These are phyloP conservation scores for Bryoerythrophyllum caledonicum DNA, from an alignment of 225 moss, liverwort and hornwort species.

Conservation along the genomic window DNA sequence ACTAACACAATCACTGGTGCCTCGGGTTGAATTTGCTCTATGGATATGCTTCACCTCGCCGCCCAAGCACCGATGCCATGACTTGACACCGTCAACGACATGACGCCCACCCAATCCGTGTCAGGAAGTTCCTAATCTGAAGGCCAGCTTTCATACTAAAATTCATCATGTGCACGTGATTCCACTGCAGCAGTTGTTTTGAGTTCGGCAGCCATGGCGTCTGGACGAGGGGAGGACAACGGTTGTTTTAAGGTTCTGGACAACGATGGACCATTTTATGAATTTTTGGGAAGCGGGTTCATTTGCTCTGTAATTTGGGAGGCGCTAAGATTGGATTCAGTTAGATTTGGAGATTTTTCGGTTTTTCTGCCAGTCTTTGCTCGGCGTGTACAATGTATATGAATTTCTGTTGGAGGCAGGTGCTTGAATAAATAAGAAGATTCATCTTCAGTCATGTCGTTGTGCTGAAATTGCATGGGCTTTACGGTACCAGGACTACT, in stretches of 20 bases:
- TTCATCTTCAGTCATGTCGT: neutral
- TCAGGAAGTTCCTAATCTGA: neutral
- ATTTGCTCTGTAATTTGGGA: neutral
- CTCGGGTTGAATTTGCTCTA: too few species aligned
- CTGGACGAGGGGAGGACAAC: slow-evolving; percentile 13
- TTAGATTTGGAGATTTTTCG: neutral
- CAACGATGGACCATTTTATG: neutral
- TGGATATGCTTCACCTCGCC: too few species aligned
- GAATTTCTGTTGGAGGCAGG: neutral
- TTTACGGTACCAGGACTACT: neutral
- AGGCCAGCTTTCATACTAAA: neutral
- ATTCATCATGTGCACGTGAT: slow-evolving; percentile 3
- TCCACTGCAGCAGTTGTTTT: neutral
- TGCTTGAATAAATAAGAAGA: slow-evolving; percentile 6
- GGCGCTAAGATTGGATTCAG: neutral
- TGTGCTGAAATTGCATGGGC: slow-evolving; percentile 3
- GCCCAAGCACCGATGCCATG: too few species aligned
- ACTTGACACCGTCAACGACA: too few species aligned
- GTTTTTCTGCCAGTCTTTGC: neutral
- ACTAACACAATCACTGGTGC: too few species aligned
- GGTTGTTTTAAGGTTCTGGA: slow-evolving; percentile 22
- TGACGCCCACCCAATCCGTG: too few species aligned
- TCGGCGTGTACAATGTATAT: neutral
- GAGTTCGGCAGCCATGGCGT: slow-evolving; percentile 25
- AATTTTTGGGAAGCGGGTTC: neutral